Evolutionary conservation across 1,139 yeast genomes (phyloP).

Genomic region (Suhomyces kunorum): DNA sequence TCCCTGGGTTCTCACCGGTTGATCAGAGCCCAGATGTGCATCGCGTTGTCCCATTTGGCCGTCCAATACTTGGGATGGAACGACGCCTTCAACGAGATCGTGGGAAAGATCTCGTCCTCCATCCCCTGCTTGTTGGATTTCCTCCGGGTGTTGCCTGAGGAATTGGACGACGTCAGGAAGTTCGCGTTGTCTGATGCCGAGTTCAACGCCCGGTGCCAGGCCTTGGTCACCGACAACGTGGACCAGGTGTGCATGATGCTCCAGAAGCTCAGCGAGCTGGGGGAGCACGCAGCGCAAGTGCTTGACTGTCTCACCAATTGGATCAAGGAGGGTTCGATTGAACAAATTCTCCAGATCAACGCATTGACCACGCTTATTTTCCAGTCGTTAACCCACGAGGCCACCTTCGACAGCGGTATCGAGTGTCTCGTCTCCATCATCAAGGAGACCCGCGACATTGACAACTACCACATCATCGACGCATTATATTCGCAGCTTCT

Average conservation of each 20-base stretch:
- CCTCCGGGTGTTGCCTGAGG: constrained; percentile 87
- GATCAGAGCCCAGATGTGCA: constrained; percentile 75
- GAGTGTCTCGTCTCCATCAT: constrained; percentile 82
- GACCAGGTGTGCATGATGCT: constrained; percentile 66
- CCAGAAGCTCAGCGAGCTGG: constrained; percentile 45
- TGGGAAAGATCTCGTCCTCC: constrained; percentile 46
- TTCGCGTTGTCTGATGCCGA: constrained; percentile 83
- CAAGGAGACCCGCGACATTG: constrained; percentile 77
- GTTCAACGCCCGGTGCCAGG: constrained; percentile 61
- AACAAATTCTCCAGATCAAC: constrained; percentile 60
- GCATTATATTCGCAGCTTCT: constrained; percentile 71
- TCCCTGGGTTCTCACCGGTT: constrained; percentile 42
- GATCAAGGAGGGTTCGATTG: constrained; percentile 83
- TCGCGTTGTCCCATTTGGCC: constrained; percentile 79
- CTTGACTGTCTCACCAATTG: constrained; percentile 84
- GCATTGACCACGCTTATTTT: constrained; percentile 68
- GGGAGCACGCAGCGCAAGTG: constrained; percentile 34
- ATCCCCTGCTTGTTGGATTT: constrained; percentile 66
- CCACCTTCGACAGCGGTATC: constrained; percentile 80
- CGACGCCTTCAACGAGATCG: constrained; percentile 69
- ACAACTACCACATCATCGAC: constrained; percentile 59
- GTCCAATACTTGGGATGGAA: constrained; percentile 77
- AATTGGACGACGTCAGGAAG: constrained; percentile 73
- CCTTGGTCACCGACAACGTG: constrained; percentile 66
- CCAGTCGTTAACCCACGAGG: constrained; percentile 61